These are phyloP conservation scores for Thymus quinquecostatus DNA, from an alignment of 257 asterid species.

Conservation along the genomic window DNA sequence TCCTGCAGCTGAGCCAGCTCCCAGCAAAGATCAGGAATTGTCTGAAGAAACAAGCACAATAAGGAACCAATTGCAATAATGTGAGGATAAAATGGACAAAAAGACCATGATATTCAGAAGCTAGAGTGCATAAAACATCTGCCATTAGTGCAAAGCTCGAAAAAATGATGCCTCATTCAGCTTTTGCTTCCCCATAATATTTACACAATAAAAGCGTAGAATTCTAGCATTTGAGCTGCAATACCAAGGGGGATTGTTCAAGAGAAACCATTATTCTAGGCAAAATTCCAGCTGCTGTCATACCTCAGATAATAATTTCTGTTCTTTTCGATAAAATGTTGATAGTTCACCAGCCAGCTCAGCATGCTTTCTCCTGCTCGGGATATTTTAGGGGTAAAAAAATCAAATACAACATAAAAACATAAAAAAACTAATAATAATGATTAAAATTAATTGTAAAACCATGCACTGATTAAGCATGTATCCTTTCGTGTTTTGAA, in stretches of 20 bases:
- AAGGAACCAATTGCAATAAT: slow-evolving; percentile 25
- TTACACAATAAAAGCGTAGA: slow-evolving; percentile 11
- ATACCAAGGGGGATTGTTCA: slow-evolving; percentile 11
- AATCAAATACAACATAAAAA: slow-evolving; percentile 16
- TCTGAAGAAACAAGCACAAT: slow-evolving; percentile 53
- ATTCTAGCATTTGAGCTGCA: slow-evolving; percentile 6
- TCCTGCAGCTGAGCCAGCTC: slow-evolving; percentile 98
- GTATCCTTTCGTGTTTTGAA: slow-evolving; percentile 15
- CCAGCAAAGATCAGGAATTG: slow-evolving; percentile 95
- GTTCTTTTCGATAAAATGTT: slow-evolving; percentile 80
- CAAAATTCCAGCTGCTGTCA: slow-evolving; percentile 33
- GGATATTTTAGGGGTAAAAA: slow-evolving; percentile 26
- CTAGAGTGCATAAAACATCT: slow-evolving; percentile 6
- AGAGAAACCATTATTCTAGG: not conserved
- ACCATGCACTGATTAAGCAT: not conserved
- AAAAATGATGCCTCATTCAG: slow-evolving; percentile 15
- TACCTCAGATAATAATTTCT: slow-evolving; percentile 90
- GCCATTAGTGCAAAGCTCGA: not conserved
- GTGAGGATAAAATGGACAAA: slow-evolving; percentile 12
- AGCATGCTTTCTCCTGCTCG: slow-evolving; percentile 94
- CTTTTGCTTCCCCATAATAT: not conserved
- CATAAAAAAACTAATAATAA: not conserved
- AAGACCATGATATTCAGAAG: slow-evolving; percentile 21
- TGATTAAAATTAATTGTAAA: not conserved
- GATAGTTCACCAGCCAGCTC: slow-evolving; percentile 94